Evolutionary conservation across 192 early-diverging fungal species (phyloP), one percentile per base, ranked within the genome.

Genomic region (Mortierella alpina): DNA sequence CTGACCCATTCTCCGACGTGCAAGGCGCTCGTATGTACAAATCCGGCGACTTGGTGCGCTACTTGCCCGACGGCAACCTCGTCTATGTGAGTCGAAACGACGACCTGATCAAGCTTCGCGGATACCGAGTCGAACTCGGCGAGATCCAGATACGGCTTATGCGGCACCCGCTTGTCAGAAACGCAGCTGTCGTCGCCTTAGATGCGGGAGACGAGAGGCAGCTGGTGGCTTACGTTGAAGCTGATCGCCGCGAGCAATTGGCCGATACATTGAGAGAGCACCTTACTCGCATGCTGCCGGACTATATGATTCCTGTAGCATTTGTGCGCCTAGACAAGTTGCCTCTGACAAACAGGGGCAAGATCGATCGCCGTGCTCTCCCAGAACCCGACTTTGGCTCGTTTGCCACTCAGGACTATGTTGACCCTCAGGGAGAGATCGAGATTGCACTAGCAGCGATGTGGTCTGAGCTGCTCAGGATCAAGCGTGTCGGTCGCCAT

Each of bases 171-270:
- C 46, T 42, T 7, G 79, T 88, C 14, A 10, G 41, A 1, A 52
- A 56, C 18, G 80, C 55, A 12, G 60, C 63, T 49, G 84, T 85
- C 0, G 18, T 86, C 10, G 76, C 82, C 22, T 15, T 60, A 18
- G 54, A 45, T 39, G 52, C 57, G 67, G 83, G 84, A 63, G 86
- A 86, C 60, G 85, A 91, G 52, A 82, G 88, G 63, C 84, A 80
- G 2, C 83, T 91, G 12, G 86, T 91, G 22, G 84, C 84, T 61
- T 93, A 92, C 79, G 84, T 91, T 81, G 39, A 41, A 8, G 10
- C 20, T n/a, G 15, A 18, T 54, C 63, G n/a, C 13, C 5, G 2
- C 48, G 47, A 54, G n/a, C n/a, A n/a, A n/a, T n/a, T n/a, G n/a
- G n/a, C n/a, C n/a, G n/a, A n/a, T n/a, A n/a, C n/a, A n/a, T n/a